Evolutionary conservation across 2,329 filamentous ascomycete species (phyloP).

Genomic region (Cladosporium halotolerans): DNA sequence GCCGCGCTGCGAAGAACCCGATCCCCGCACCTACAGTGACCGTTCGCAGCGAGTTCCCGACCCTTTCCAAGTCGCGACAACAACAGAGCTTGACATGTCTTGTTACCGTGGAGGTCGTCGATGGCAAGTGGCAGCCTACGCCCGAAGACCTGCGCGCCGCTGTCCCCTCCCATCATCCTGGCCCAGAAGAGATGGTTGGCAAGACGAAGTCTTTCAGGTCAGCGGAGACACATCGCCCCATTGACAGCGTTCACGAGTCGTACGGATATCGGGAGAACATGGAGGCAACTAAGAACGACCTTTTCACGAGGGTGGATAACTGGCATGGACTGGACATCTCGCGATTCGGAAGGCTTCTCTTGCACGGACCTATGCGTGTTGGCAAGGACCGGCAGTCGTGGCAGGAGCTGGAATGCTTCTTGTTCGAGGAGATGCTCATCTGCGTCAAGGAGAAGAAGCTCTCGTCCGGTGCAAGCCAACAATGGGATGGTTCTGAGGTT

Average conservation of each 20-base stretch:
- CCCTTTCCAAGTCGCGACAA: constrained; percentile 81
- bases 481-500: constrained; percentile 48
- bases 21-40: constrained; percentile 90
- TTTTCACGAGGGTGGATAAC: constrained; percentile 87
- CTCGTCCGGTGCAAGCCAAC: constrained; percentile 45
- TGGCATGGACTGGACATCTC: constrained; percentile 96
- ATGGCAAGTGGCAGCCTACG: constrained; percentile 83
- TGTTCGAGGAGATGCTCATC: constrained; percentile 98
- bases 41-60: constrained; percentile 93
- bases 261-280: constrained; percentile 60
- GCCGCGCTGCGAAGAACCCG: constrained; percentile 69
- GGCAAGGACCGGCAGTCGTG: constrained; percentile 94
- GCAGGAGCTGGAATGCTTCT: constrained; percentile 95
- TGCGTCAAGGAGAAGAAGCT: constrained; percentile 95
- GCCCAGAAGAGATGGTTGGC: not conserved
- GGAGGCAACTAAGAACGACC: constrained; percentile 77
- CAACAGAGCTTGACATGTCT: constrained; percentile 93
- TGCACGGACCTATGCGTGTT: constrained; percentile 85
- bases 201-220: constrained; percentile 27
- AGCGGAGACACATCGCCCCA: constrained; percentile 31
- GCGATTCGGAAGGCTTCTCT: constrained; percentile 82
- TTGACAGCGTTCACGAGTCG: constrained; percentile 48
- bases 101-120: constrained; percentile 86
- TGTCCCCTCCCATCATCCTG: constrained; percentile 27
- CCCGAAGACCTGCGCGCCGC: constrained; percentile 64